Evolutionary conservation across 768 basidiomycete genomes (phyloP).

Genomic region (Suillus occidentalis): DNA sequence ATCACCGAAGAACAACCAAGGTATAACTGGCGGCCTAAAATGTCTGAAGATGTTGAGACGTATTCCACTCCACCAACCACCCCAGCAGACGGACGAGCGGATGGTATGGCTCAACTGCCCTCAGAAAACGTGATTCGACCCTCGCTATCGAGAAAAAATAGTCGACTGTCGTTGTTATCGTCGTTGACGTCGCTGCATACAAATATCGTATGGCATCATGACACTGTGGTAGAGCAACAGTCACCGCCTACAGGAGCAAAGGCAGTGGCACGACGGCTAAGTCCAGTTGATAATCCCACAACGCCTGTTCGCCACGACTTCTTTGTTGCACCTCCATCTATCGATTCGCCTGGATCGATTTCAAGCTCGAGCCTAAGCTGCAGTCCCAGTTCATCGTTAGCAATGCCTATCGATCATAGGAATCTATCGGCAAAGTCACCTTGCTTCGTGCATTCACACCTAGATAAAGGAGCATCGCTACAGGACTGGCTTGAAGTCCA

Average conservation of each 20-base stretch:
- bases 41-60: slow-evolving; percentile 38
- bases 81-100: slow-evolving; percentile 24
- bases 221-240: slow-evolving; percentile 37
- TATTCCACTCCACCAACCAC: slow-evolving; percentile 48
- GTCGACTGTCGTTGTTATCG: slow-evolving; percentile 28
- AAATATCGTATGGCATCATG: slow-evolving; percentile 33
- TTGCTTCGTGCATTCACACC: slow-evolving; percentile 91
- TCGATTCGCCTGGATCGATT: slow-evolving; percentile 18
- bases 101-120: slow-evolving; percentile 13
- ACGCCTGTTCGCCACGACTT: slow-evolving; percentile 19
- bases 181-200: slow-evolving; percentile 31
- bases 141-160: slow-evolving; percentile 38
- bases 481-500: slow-evolving; percentile 63
- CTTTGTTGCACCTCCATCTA: slow-evolving; percentile 18
- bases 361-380: slow-evolving; percentile 26
- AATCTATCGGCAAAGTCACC: slow-evolving; percentile 54
- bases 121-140: slow-evolving; percentile 30
- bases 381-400: slow-evolving; percentile 25
- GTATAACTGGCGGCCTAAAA: slow-evolving; percentile 17
- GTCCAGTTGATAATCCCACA: slow-evolving; percentile 12
- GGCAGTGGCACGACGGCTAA: slow-evolving; percentile 16
- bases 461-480: slow-evolving; percentile 79
- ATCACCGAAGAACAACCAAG: slow-evolving; percentile 4
- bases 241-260: slow-evolving; percentile 21
- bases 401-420: slow-evolving; percentile 27